phyloP scores from a whole-genome alignment of 1,139 yeast genomes.

The Saccharomyces pastorianus region DNA sequence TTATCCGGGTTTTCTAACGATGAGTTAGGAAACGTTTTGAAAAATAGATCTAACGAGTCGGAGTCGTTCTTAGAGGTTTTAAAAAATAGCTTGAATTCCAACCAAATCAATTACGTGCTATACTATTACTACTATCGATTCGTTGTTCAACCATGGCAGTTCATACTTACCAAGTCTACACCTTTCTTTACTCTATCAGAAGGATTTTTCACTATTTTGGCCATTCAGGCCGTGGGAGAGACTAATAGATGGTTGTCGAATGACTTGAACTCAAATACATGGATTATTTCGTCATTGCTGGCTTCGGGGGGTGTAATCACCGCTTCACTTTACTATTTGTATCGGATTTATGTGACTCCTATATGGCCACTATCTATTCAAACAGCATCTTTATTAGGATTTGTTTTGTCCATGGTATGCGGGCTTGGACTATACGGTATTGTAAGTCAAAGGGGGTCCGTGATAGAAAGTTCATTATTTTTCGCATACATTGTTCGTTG shows the following conservation, averaged over 20 bases:
- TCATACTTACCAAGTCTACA: slow-evolving; percentile 67
- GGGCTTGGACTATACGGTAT: slow-evolving; percentile 80
- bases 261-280: slow-evolving; percentile 42
- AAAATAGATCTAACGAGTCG: slow-evolving; percentile 9
- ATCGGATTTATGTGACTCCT: slow-evolving; percentile 76
- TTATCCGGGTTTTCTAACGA: slow-evolving; percentile 44
- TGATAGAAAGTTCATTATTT: slow-evolving; percentile 75
- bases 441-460: slow-evolving; percentile 74
- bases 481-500: slow-evolving; percentile 90
- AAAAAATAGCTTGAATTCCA: background rate
- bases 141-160: slow-evolving; percentile 56
- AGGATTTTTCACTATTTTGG: slow-evolving; percentile 83
- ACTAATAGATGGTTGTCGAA: slow-evolving; percentile 55
- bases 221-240: slow-evolving; percentile 87
- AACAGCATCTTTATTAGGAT: slow-evolving; percentile 79
- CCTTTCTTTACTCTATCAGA: slow-evolving; percentile 83
- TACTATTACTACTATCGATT: slow-evolving; percentile 32
- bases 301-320: slow-evolving; percentile 72
- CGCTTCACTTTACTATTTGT: slow-evolving; percentile 66
- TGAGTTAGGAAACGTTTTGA: slow-evolving; percentile 16
- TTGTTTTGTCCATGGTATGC: slow-evolving; percentile 66
- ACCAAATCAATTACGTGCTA: slow-evolving; percentile 4
- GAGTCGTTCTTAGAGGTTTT: background rate
- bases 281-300: slow-evolving; percentile 71
- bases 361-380: slow-evolving; percentile 53